Evolutionary conservation across 1,284 basidiomycete species (phyloP), one percentile per base, ranked within the genome.

Genomic region (Ganoderma multipileum): DNA sequence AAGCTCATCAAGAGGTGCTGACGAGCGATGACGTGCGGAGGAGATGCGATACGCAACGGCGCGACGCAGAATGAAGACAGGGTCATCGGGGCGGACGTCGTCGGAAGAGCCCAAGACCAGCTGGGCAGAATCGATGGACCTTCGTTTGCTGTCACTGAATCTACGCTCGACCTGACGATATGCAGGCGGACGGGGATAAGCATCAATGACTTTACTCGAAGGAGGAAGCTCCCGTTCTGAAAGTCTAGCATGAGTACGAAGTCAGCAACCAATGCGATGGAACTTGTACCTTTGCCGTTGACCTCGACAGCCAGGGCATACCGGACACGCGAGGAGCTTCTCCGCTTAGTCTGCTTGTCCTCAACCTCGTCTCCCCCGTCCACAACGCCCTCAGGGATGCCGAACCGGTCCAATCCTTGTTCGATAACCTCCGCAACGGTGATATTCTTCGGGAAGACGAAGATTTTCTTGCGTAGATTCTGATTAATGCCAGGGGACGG

Each of bases 291-390:
- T 77, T 89, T 85, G 9, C 88, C 87, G 68, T 86, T 86, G 23
- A 84, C 75, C 73, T 85, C 83, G 26, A 90, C 86, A 18, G 87
- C 85, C 61, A 99, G 82, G 20, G 88, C 88, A 79, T 98, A 99
- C 61, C 95, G 86, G 54, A 97, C 93, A 60, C 94, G 86, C 2
- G 88, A 81, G 23, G 87, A 85, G 79, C 95, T 97, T 69, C 92
- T 86, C 66, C 95, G 85, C 80, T 95, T 95, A 16, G 89, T 87
- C 54, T 91, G 82, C 78, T 97, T 96, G 77, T 97, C 96, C 79
- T 99, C 97, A 0, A 99, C 89, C 76, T 98, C 97, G 79, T 99
- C 97, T 1, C 97, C 97, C 1, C 97, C 97, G 78, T 99, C 96
- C 0, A 98, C 97, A 1, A 99, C 95, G 23, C 96, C 97, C 54